Evolutionary conservation across 1,139 yeast species (phyloP).

Genomic region (Candida gigantensis): DNA sequence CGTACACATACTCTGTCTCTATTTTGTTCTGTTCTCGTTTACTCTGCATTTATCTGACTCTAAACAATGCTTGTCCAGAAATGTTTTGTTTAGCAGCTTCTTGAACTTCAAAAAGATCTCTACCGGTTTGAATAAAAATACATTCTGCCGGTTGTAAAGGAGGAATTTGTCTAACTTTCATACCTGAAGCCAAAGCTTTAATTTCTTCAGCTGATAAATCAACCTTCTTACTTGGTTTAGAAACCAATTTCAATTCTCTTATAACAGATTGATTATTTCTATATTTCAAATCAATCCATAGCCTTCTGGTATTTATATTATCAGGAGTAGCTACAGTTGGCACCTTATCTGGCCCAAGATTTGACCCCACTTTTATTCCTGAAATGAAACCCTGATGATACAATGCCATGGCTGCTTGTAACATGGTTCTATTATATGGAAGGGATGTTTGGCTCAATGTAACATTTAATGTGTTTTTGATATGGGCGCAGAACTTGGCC

Average conservation of each 20-base stretch:
- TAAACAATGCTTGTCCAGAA: constrained; percentile 79
- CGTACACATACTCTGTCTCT: no score
- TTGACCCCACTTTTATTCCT: constrained; percentile 84
- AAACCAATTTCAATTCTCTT: constrained; percentile 67
- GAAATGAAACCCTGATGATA: constrained; percentile 90
- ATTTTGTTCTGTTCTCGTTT: no score
- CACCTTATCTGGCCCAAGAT: constrained; percentile 77
- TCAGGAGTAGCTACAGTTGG: constrained; percentile 85
- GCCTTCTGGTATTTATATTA: constrained; percentile 79
- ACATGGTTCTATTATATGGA: constrained; percentile 81
- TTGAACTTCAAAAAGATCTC: constrained; percentile 66
- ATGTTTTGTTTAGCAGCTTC: constrained; percentile 79
- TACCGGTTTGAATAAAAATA: constrained; percentile 53
- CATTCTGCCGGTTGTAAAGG: constrained; percentile 92
- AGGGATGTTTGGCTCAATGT: constrained; percentile 73
- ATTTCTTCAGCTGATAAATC: constrained; percentile 64
- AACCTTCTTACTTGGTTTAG: constrained; percentile 83
- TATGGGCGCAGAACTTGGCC: constrained; percentile 83
- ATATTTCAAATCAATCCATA: constrained; percentile 92
- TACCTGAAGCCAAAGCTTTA: constrained; percentile 73
- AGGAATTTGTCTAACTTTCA: constrained; percentile 68
- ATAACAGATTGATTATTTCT: constrained; percentile 79
- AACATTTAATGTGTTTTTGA: constrained; percentile 84
- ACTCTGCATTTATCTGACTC: constrained; percentile 64
- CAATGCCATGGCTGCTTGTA: constrained; percentile 79